Base-by-base conservation (phyloP, 768 basidiomycete species). In the Lentinula lateritia region DNA sequence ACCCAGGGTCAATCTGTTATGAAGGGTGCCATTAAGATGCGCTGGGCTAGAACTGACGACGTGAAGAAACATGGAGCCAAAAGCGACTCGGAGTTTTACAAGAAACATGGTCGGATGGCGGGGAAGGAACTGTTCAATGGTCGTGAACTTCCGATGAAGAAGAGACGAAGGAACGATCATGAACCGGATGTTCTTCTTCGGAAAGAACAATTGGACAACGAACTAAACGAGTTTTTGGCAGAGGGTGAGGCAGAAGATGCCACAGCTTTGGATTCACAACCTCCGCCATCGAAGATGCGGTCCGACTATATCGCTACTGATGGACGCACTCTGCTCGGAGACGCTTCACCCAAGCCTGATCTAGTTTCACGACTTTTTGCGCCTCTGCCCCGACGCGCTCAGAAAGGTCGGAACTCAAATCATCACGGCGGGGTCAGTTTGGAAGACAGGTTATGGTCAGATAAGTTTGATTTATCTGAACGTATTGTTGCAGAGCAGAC, bases 51-150 rank as follows among this genome's bases (percentile, higher is more conserved):
- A 61, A 68, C 66, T 32, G 82, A 83, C 34, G 92, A 94, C 66
- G 81, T 92, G 50, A 94, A 94, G 78, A 84, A 89, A 76, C 83
- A 79, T 55, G 90, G 89, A 1, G 89, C 92, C 3, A 84, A 81
- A 69, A 77, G 75, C 60, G 81, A 88, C 64, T 93, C 91, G 68
- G 75, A 88, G 66, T 94, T 93, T 65, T 94, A 94, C 73, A 85
- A 73, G 71, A 88, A 84, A 67, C 88, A 93, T 61, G 92, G 91
- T 16, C 68, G 67, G 59, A 69, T 70, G 35, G 87, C 87, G 3
- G 90, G 90, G 60, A 91, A 86, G 69, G 84, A 86, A 61, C 66
- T 73, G 6, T 78, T 79, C 56, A 69, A 74, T 64, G 76, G 62
- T 67, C 76, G 64, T 63, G 76, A 65, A 60, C 67, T 67, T 35